Base-by-base conservation (phyloP, 768 basidiomycete species). In the Baorangia bicolor region DNA sequence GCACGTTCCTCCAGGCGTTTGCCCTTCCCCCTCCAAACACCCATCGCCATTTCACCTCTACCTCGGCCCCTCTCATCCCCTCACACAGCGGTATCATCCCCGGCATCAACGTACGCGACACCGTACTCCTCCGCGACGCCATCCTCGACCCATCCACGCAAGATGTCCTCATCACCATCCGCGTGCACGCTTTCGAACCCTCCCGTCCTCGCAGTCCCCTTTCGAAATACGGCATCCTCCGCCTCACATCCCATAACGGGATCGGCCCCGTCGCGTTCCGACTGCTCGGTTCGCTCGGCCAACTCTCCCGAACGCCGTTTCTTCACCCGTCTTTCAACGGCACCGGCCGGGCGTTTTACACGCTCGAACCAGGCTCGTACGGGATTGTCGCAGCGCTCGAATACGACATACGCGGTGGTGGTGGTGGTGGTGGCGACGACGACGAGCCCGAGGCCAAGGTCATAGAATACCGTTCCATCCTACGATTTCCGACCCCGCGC, bases 51-150 rank as follows among this genome's bases (percentile, higher is more conserved):
- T 20, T 12, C 10, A 13, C 16, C 11, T 11, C 38, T 33, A 18
- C 41, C 20, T 18, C n/a, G 5, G 39, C 6, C 28, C 4, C n/a
- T 21, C 59, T 64, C 14, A 46, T 14, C 3, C 38, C 31, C 9
- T 64, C 64, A 2, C 62, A 66, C 20, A 20, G 30, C 5, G 51
- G 62, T 8, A 16, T 55, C 45, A 53, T 66, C 4, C 37, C 41
- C 9, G 38, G 31, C 4, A 42, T 56, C 20, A 23, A 12, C 12
- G 20, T 55, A 16, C 2, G 6, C 1, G 23, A 43, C 7, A 5
- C 27, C 23, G n/a, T 47, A 2, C 55, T 66, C 4, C 65, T 66
- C 5, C 57, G 47, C 3, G 62, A 66, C 30, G 20, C 65, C 13
- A 3, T 46, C 14, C 4, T 55, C 0, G 54, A 67, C 6, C 35